Evolutionary conservation across 768 basidiomycete species (phyloP).

Genomic region (Russula olivacea): DNA sequence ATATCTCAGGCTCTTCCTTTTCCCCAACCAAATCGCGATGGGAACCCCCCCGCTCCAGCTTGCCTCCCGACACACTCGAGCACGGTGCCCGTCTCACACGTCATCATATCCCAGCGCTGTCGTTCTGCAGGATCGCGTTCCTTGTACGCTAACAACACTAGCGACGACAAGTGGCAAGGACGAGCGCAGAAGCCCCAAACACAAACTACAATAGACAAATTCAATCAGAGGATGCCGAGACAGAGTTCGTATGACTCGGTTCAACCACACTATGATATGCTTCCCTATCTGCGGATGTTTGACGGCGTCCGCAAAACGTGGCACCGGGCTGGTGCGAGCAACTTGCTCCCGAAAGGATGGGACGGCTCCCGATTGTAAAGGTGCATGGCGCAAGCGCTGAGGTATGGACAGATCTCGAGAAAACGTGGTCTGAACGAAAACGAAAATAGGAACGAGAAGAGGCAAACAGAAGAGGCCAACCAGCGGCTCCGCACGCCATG

Average conservation of each 20-base stretch:
- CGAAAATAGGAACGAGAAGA: constrained; percentile 5
- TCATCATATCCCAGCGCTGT: constrained; percentile 58
- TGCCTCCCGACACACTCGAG: constrained; percentile 52
- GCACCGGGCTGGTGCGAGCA: constrained; percentile 31
- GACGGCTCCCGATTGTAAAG: constrained; percentile 1
- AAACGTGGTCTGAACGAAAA: constrained; percentile 10
- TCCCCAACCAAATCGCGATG: constrained; percentile 68
- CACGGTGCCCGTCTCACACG: constrained; percentile 44
- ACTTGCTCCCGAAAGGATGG: constrained; percentile 36
- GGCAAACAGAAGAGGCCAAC: background rate
- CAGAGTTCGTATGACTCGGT: background rate
- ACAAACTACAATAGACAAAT: constrained; percentile 16
- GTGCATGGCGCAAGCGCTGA: constrained; percentile 5
- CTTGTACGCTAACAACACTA: constrained; percentile 77
- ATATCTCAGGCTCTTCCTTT: background rate
- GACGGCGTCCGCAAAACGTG: constrained; percentile 43
- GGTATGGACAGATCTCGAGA: background rate
- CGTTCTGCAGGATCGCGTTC: constrained; percentile 76
- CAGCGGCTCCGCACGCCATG: background rate
- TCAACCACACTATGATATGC: constrained; percentile 47
- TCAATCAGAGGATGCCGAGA: background rate
- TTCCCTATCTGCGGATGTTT: constrained; percentile 45
- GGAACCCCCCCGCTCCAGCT: constrained; percentile 55
- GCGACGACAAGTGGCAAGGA: constrained; percentile 31
- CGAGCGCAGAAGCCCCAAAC: constrained; percentile 22